phyloP scores from a whole-genome alignment of 495 filamentous ascomycete genomes.

The Penicillium herquei region DNA sequence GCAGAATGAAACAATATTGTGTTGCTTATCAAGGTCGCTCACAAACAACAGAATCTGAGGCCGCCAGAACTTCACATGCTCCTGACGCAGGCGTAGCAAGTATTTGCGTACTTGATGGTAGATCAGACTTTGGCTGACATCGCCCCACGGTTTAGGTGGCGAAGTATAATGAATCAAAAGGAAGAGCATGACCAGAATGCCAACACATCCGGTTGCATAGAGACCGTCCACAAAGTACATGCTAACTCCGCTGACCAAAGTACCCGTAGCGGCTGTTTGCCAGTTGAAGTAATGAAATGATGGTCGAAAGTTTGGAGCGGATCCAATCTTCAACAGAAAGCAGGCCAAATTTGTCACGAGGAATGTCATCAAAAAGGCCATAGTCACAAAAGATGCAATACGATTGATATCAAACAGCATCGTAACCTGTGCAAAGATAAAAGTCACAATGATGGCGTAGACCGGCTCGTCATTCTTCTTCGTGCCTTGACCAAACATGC shows the following conservation, averaged over 20 bases:
- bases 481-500: conserved; percentile 73
- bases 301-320: conserved; percentile 87
- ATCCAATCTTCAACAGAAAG: conserved; percentile 85
- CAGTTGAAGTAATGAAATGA: conserved; percentile 88
- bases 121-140: conserved; percentile 85
- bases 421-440: conserved; percentile 70
- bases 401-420: conserved; percentile 85
- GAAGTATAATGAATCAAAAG: conserved; percentile 81
- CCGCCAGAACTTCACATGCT: conserved; percentile 92
- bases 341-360: conserved; percentile 75
- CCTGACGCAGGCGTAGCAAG: conserved; percentile 73
- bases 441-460: conserved; percentile 75
- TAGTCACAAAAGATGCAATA: conserved; percentile 84
- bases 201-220: conserved; percentile 74
- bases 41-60: conserved; percentile 83
- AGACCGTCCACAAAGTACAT: conserved; percentile 91
- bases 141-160: conserved; percentile 85
- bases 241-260: conserved; percentile 68
- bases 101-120: conserved; percentile 94
- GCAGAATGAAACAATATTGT: conserved; percentile 84
- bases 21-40: conserved; percentile 74
- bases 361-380: conserved; percentile 76
- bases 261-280: conserved; percentile 74
- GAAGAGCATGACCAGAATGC: conserved; percentile 71
- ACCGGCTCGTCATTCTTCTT: conserved; percentile 73